These are phyloP conservation scores for Stagonosporopsis chrysanthemi DNA, from an alignment of 2,329 filamentous ascomycete species.

Conservation along the genomic window DNA sequence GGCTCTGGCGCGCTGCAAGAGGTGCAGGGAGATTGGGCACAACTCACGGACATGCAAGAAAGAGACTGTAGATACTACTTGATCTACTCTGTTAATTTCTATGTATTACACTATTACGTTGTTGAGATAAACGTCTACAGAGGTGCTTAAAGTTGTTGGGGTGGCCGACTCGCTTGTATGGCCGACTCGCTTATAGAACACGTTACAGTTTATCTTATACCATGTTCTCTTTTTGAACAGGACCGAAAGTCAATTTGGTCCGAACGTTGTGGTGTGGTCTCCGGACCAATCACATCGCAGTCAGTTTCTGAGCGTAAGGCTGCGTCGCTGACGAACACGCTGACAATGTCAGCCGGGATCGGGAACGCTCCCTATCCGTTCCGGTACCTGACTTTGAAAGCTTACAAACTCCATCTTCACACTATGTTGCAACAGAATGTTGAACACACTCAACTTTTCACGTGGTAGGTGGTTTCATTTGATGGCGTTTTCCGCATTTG, in stretches of 20 bases:
- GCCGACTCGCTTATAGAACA: too few relatives aligned
- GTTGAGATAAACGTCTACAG: too few relatives aligned
- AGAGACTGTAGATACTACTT: too few relatives aligned
- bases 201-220: too few relatives aligned
- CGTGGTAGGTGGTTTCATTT: background rate
- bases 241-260: background rate
- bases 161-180: too few relatives aligned
- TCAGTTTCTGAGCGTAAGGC: background rate
- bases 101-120: too few relatives aligned
- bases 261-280: background rate
- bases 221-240: background rate
- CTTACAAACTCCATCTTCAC: constrained; percentile 9
- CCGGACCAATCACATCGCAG: background rate
- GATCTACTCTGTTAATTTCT: too few relatives aligned
- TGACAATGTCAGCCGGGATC: constrained; percentile 4
- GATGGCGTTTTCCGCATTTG: constrained; percentile 2
- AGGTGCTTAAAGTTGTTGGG: too few relatives aligned
- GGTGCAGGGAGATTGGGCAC: too few relatives aligned
- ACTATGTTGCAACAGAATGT: background rate
- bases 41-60: too few relatives aligned
- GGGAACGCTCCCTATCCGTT: constrained; percentile 5
- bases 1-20: too few relatives aligned
- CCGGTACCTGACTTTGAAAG: background rate
- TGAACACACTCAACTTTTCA: background rate
- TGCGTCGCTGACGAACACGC: constrained; percentile 1